phyloP scores from a whole-genome alignment of 148 eudicot genomes.

The Cornus suecica region DNA sequence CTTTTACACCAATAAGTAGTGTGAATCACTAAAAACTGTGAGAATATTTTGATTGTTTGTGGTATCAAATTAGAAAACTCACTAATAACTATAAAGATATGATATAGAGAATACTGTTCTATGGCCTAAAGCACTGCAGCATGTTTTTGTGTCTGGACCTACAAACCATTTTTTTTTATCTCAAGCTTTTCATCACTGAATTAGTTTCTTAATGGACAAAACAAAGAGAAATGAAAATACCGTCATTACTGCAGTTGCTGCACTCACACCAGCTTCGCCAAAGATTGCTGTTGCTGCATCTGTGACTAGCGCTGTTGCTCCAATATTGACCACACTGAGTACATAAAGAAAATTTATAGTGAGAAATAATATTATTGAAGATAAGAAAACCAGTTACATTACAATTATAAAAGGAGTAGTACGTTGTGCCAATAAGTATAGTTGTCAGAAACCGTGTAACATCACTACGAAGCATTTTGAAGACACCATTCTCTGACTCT shows the following conservation, averaged over 20 bases:
- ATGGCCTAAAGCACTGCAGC: background rate
- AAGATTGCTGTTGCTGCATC: constrained; percentile 92
- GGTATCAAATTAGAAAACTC: background rate
- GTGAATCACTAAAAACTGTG: background rate
- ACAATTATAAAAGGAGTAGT: constrained; percentile 20
- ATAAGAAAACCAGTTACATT: constrained; percentile 9
- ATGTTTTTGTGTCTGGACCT: background rate
- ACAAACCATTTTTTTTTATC: background rate
- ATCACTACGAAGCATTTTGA: constrained; percentile 88
- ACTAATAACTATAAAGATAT: background rate
- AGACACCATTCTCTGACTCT: constrained; percentile 85
- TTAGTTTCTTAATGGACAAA: background rate
- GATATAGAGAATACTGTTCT: background rate
- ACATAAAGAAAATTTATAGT: constrained; percentile 28
- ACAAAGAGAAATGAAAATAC: constrained; percentile 37
- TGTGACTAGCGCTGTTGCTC: constrained; percentile 94
- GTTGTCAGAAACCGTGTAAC: constrained; percentile 94
- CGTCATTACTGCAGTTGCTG: constrained; percentile 98
- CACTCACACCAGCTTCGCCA: constrained; percentile 95
- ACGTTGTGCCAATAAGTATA: constrained; percentile 98
- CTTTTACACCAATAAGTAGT: background rate
- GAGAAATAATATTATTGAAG: constrained; percentile 23
- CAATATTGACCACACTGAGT: constrained; percentile 92
- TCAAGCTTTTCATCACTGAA: constrained; percentile 1
- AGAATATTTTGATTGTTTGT: background rate